A percentile compares a stretch with the other conserved stretches of the same genome.
These are phyloP conservation scores for Funneliformis caledonium DNA, from an alignment of 371 early-diverging fungal genomes.

Conservation along the genomic window DNA sequence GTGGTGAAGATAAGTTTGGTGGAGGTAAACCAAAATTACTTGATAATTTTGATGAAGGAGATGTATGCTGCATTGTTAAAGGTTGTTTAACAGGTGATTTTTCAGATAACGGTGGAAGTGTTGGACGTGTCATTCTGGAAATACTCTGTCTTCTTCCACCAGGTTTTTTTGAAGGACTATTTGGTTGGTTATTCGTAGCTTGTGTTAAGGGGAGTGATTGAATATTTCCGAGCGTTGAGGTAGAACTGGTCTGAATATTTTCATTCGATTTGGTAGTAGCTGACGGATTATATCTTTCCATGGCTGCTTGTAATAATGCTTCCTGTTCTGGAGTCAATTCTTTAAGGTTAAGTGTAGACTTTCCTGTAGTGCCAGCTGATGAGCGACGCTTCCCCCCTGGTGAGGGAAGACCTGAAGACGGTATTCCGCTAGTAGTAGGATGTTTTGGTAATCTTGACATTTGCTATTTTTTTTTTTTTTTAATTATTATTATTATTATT, in stretches of 20 bases:
- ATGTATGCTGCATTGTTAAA: not conserved
- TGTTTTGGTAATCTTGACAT: constrained; percentile 39
- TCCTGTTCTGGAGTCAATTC: constrained; percentile 39
- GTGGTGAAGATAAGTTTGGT: not conserved
- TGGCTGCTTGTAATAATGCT: constrained; percentile 27
- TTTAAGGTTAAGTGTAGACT: not conserved
- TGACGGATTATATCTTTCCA: constrained; percentile 32
- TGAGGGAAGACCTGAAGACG: constrained; percentile 13
- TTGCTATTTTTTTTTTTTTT: not conserved
- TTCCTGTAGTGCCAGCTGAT: not conserved
- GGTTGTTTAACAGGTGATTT: not conserved
- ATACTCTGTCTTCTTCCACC: constrained; percentile 7
- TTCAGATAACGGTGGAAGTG: constrained; percentile 4
- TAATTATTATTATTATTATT: too few species aligned
- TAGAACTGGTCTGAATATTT: not conserved
- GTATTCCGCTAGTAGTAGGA: constrained; percentile 6
- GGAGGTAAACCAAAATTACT: not conserved
- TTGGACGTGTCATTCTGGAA: constrained; percentile 21
- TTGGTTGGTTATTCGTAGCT: constrained; percentile 6
- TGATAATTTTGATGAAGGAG: not conserved
- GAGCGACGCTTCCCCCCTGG: not conserved
- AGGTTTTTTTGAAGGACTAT: constrained; percentile 15
- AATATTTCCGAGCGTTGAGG: not conserved
- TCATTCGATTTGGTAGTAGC: not conserved
- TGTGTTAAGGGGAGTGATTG: not conserved